Base-by-base conservation (phyloP, 2,329 filamentous ascomycete genomes). In the Scortechinia acanthostroma region DNA sequence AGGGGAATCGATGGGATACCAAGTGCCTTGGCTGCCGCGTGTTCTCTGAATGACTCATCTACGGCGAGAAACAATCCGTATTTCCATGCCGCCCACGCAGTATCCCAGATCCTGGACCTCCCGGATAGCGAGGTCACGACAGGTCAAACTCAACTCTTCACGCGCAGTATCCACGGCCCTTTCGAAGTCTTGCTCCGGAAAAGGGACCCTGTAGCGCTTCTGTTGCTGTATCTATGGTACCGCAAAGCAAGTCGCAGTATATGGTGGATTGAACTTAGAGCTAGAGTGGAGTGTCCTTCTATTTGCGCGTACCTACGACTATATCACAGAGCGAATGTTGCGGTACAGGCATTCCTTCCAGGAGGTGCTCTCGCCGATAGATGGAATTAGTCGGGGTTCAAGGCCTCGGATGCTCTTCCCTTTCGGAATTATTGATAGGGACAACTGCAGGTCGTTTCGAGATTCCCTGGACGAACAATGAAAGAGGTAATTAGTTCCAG, bases 171-270 rank as follows among this genome's bases (percentile, higher is more conserved):
- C 2, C 37, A 58, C 5, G 62, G 59, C 0, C 2, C 44, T 3
- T 70, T 69, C 35, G 49, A 62, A 48, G 20, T 28, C 0, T 45
- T 67, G 20, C 55, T 70, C 0, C 47, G 25, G 13, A 15, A 43
- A 3, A 65, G 46, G 13, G 65, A 70, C 25, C 59, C 67, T 2
- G 48, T 60, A 0, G 64, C 67, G 1, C 57, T 71, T 0, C 35
- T 69, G 43, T 28, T 71, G 25, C 49, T 71, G 0, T 67, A 66
- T 49, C 46, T 69, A 3, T 71, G 66, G 67, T 71, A 69, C 42
- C 52, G 54, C 17, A 69, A 68, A 51, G 56, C 58, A 45, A 43
- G 65, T 25, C 57, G 57, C 15, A 56, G 56, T 52, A 59, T 69
- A 48, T 71, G 68, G 68, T 71, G 65, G 64, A 60, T 71, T 47